Conservation (phyloP, 257 asterid species). For the Phtheirospermum japonicum region DNA sequence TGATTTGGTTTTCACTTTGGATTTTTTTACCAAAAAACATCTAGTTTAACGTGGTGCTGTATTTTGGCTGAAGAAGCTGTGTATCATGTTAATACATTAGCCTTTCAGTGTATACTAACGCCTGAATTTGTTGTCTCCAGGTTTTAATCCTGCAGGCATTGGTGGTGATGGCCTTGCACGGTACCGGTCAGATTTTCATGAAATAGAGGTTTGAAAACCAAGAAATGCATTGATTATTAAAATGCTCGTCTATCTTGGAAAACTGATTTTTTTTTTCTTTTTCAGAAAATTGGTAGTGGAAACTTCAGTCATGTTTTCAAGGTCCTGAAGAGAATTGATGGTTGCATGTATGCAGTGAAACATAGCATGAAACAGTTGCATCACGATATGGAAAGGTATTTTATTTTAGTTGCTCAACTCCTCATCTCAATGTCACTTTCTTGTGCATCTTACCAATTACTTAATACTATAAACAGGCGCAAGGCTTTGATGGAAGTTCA, state of each 20-base stretch:
- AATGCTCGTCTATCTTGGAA: slow-evolving; percentile 8
- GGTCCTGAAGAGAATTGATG: slow-evolving; percentile 86
- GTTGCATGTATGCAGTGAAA: slow-evolving; percentile 91
- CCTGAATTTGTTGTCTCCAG: slow-evolving; percentile 38
- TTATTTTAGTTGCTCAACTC: neutral
- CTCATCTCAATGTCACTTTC: slow-evolving; percentile 18
- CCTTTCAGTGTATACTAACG: neutral
- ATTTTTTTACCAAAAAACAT: neutral
- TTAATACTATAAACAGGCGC: slow-evolving; percentile 48
- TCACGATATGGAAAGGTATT: slow-evolving; percentile 79
- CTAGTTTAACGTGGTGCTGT: slow-evolving; percentile 13
- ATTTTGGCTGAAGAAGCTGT: neutral
- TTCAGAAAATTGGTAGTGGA: slow-evolving; percentile 85
- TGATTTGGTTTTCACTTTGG: neutral
- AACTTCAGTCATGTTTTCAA: slow-evolving; percentile 84
- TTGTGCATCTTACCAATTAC: slow-evolving; percentile 19
- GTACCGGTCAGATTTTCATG: slow-evolving; percentile 83
- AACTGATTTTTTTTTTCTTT: slow-evolving; percentile 23
- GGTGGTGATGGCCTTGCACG: slow-evolving; percentile 81
- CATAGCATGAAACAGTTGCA: slow-evolving; percentile 61
- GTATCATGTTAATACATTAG: neutral
- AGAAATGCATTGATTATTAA: neutral
- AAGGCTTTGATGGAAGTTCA: slow-evolving; percentile 99
- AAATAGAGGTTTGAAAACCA: slow-evolving; percentile 53
- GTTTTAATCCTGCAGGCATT: slow-evolving; percentile 45